Evolutionary conservation across 1,284 basidiomycete genomes (phyloP).

Genomic region (Ceratobasidium sp.): DNA sequence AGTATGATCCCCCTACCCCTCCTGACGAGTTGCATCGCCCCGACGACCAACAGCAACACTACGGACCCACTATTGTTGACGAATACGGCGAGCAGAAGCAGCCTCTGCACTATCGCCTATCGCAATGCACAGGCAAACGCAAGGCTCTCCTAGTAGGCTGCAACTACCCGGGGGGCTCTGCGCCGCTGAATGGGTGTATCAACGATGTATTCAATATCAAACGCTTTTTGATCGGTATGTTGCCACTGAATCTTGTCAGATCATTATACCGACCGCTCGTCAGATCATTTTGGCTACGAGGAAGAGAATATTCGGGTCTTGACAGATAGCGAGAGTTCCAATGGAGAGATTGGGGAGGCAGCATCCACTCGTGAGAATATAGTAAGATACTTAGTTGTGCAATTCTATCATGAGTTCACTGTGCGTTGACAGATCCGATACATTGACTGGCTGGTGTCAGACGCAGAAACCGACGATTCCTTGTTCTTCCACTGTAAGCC

Average conservation of each 20-base stretch:
- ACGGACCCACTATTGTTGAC: slow-evolving; percentile 24
- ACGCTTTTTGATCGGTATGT: slow-evolving; percentile 38
- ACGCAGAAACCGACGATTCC: slow-evolving; percentile 40
- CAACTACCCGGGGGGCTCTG: slow-evolving; percentile 39
- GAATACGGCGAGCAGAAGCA: slow-evolving; percentile 36
- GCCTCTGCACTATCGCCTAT: slow-evolving; percentile 38
- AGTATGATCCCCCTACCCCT: slow-evolving; percentile 43
- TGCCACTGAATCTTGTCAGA: not conserved
- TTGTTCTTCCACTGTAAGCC: slow-evolving; percentile 41
- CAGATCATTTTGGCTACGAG: slow-evolving; percentile 39
- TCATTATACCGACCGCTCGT: not conserved
- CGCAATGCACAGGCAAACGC: slow-evolving; percentile 39
- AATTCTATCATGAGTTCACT: not conserved
- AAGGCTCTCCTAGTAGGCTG: slow-evolving; percentile 45
- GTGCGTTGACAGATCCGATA: slow-evolving; percentile 15
- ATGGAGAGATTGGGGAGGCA: slow-evolving; percentile 35
- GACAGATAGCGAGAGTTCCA: slow-evolving; percentile 39
- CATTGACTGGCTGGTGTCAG: slow-evolving; percentile 38
- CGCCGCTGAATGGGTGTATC: slow-evolving; percentile 44
- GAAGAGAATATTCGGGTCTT: slow-evolving; percentile 30
- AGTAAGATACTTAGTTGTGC: not conserved
- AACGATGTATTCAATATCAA: slow-evolving; percentile 46
- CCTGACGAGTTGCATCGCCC: slow-evolving; percentile 31
- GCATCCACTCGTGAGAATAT: slow-evolving; percentile 36
- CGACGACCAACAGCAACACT: slow-evolving; percentile 36